These are phyloP conservation scores for Acer negundo DNA, from an alignment of 345 rosid genomes.

Conservation along the genomic window DNA sequence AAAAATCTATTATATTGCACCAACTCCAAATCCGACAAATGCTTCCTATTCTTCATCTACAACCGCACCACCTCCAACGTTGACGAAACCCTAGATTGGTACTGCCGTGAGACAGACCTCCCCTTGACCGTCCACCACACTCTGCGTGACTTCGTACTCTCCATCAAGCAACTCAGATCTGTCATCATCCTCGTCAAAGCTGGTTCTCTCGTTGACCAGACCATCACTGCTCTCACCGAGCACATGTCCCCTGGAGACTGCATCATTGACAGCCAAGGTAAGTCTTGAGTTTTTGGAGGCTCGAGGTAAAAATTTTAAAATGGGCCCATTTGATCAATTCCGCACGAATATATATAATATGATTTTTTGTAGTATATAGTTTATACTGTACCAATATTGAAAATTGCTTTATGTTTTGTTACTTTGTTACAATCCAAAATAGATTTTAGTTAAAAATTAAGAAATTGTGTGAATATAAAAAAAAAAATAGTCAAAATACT, in stretches of 20 bases:
- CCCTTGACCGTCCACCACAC: constrained; percentile 74
- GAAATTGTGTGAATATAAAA: no score
- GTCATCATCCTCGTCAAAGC: constrained; percentile 94
- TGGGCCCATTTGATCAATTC: no score
- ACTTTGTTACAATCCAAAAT: no score
- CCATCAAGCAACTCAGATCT: constrained; percentile 81
- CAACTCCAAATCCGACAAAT: constrained; percentile 25
- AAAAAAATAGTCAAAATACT: no score
- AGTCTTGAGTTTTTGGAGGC: no score
- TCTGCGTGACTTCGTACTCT: constrained; percentile 87
- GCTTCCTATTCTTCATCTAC: constrained; percentile 56
- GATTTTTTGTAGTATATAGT: no score
- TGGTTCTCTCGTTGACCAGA: constrained; percentile 87
- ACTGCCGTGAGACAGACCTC: constrained; percentile 62
- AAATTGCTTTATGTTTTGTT: no score
- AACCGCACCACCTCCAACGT: constrained; percentile 86
- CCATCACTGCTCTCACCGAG: constrained; percentile 72
- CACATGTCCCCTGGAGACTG: constrained; percentile 79
- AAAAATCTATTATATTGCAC: no score
- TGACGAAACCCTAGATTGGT: constrained; percentile 82
- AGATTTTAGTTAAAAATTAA: no score
- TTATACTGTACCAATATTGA: no score
- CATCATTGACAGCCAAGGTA: constrained; percentile 25
- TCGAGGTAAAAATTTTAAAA: no score
- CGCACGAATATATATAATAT: no score